Base-by-base conservation (phyloP, 2,329 filamentous ascomycete species). In the Coleophoma crateriformis region DNA sequence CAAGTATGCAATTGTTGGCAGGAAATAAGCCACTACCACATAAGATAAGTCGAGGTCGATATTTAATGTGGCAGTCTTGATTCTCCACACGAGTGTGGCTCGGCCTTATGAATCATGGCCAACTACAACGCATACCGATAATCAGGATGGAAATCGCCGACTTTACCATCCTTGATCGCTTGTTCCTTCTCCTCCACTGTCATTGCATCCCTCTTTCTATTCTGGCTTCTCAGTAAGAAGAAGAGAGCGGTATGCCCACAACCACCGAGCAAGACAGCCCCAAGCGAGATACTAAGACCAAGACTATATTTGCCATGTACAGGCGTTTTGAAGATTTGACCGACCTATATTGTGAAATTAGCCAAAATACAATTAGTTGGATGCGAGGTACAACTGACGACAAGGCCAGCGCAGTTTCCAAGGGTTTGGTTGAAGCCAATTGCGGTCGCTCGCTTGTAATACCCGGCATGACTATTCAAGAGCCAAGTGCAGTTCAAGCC, bases 401-500 rank as follows among this genome's bases (percentile, higher is more conserved):
- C 69, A 15, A 76, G 67, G 14, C 73, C 73, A 1, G 73, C 73
- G 1, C 66, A 66, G 49, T 76, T 76, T 1, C 70, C 73, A 14
- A 74, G 67, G 7, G 70, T 70, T 50, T 72, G 69, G 50, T 73
- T 69, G 45, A 74, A 58, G 8, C 73, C 73, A 42, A 75, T 72
- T 0, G 72, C 69, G 0, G 71, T 71, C 2, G 73, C 73, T 4
- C 73, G 67, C 5, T 69, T 61, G 54, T 73, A 74, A 50, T 76
- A 69, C 3, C 70, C 70, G 17, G 72, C 72, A 8, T 69, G 61
- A 47, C 73, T 76, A 51, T 70, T 67, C 39, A 70, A 71, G 15
- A 75, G 61, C 73, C 73, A 76, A 6, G 71, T 72, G 71, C 48
- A 53, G 54, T 74, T 74, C 14, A 75, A 54, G 0, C 78, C 77